A percentile compares a stretch with the other conserved stretches of the same genome.
These are phyloP conservation scores for Pichiaceae sp. DNA, from an alignment of 1,139 yeast species.

Conservation along the genomic window DNA sequence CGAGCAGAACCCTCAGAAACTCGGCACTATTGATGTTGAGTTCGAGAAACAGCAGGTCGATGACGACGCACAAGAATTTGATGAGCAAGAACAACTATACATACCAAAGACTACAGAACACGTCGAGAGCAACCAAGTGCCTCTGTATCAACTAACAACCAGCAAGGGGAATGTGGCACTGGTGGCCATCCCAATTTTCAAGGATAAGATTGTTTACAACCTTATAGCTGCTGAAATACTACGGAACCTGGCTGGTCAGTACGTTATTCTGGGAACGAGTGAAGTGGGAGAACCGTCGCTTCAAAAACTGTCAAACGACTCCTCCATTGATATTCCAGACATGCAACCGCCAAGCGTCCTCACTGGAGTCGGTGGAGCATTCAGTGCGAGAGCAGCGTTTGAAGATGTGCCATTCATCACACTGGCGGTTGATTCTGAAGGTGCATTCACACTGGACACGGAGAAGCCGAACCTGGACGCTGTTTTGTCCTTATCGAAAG, in stretches of 20 bases:
- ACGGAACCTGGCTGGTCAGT: constrained; percentile 4
- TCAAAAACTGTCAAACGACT: background rate
- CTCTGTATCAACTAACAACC: too few species aligned
- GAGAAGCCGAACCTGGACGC: constrained; percentile 30
- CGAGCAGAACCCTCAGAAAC: background rate
- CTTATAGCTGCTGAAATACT: constrained; percentile 14
- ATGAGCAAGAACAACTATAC: constrained; percentile 51
- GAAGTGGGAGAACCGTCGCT: constrained; percentile 6
- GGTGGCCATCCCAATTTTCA: constrained; percentile 12
- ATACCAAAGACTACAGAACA: too few species aligned
- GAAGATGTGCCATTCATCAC: constrained; percentile 5
- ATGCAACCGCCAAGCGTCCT: constrained; percentile 48
- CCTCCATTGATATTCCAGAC: constrained; percentile 22
- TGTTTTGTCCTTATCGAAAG: constrained; percentile 12
- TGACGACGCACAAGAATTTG: constrained; percentile 29
- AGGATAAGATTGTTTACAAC: constrained; percentile 20
- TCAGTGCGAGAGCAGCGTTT: constrained; percentile 24
- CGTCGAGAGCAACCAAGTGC: too few species aligned
- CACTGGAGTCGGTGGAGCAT: constrained; percentile 42
- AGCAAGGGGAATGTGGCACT: constrained; percentile 10
- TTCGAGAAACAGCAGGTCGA: constrained; percentile 3
- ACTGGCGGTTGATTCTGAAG: constrained; percentile 43
- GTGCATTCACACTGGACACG: constrained; percentile 39
- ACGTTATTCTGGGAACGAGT: constrained; percentile 15
- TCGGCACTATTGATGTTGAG: background rate